phyloP scores from a whole-genome alignment of 2,329 filamentous ascomycete species.

The Salinomyces thailandicus region DNA sequence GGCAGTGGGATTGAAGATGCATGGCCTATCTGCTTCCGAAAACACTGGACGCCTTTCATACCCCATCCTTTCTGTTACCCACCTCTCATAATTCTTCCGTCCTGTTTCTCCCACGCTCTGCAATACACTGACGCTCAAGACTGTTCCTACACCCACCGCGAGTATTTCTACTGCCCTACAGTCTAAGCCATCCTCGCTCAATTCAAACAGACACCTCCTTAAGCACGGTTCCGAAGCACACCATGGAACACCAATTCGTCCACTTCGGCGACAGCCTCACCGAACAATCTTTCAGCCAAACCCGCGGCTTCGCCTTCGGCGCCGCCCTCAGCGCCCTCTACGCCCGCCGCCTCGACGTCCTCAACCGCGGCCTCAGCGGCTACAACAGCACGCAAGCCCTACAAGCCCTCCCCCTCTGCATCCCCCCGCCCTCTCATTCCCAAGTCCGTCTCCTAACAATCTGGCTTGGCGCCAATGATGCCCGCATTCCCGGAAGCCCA shows the following conservation, averaged over 20 bases:
- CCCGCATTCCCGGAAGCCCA: slow-evolving; percentile 52
- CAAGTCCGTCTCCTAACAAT: slow-evolving; percentile 52
- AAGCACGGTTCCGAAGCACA: too few relatives aligned
- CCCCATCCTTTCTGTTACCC: too few relatives aligned
- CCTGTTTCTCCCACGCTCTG: too few relatives aligned
- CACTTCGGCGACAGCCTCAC: slow-evolving; percentile 88
- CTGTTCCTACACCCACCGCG: neutral
- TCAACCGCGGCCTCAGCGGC: slow-evolving; percentile 78
- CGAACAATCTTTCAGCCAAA: slow-evolving; percentile 52
- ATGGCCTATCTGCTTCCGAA: too few relatives aligned
- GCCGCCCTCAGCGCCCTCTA: slow-evolving; percentile 61
- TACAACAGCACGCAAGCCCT: slow-evolving; percentile 74
- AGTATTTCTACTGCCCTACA: too few relatives aligned
- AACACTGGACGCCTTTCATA: too few relatives aligned
- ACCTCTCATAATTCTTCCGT: too few relatives aligned
- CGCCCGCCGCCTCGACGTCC: slow-evolving; percentile 66
- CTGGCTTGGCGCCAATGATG: slow-evolving; percentile 85
- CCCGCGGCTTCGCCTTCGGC: slow-evolving; percentile 60
- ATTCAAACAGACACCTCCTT: too few relatives aligned
- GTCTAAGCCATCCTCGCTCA: too few relatives aligned
- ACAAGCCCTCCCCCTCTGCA: slow-evolving; percentile 55
- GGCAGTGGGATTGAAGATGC: too few relatives aligned
- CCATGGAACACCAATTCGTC: slow-evolving; percentile 49
- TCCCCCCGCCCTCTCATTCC: slow-evolving; percentile 53
- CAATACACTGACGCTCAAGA: too few relatives aligned